phyloP scores from a whole-genome alignment of 768 basidiomycete genomes.

The Podaxis mareebaensis region DNA sequence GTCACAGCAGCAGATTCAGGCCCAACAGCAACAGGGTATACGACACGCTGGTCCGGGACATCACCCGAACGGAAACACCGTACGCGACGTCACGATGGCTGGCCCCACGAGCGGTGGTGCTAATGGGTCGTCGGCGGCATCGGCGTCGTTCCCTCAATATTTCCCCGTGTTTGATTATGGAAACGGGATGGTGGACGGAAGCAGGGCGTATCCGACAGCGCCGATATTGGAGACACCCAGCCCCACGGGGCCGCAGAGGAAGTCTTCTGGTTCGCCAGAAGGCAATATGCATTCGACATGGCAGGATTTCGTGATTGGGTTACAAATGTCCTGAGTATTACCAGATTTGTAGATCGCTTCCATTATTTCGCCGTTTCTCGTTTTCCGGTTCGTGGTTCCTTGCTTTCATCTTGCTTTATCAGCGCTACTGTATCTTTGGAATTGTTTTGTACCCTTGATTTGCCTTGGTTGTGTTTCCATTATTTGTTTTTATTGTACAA shows the following conservation, averaged over 20 bases:
- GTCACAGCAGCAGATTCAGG: slow-evolving; percentile 29
- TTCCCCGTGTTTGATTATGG: slow-evolving; percentile 79
- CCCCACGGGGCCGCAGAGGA: slow-evolving; percentile 27
- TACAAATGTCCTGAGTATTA: slow-evolving; percentile 30
- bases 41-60: slow-evolving; percentile 13
- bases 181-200: slow-evolving; percentile 28
- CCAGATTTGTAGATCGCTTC: neutral
- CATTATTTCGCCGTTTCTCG: neutral
- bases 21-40: slow-evolving; percentile 25
- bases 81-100: slow-evolving; percentile 14
- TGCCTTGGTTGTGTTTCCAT: neutral
- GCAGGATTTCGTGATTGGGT: slow-evolving; percentile 59
- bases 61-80: slow-evolving; percentile 2
- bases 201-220: slow-evolving; percentile 12
- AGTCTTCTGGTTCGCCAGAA: slow-evolving; percentile 59
- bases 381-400: neutral
- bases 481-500: slow-evolving; percentile 8
- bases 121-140: slow-evolving; percentile 9
- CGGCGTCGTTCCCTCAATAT: slow-evolving; percentile 56
- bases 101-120: slow-evolving; percentile 6
- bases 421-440: neutral
- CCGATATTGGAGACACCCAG: slow-evolving; percentile 14
- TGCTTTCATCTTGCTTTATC: neutral
- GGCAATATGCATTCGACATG: slow-evolving; percentile 62
- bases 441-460: neutral